Evolutionary conservation across 306 rosid species (phyloP).

Genomic region (Begonia masoniana): DNA sequence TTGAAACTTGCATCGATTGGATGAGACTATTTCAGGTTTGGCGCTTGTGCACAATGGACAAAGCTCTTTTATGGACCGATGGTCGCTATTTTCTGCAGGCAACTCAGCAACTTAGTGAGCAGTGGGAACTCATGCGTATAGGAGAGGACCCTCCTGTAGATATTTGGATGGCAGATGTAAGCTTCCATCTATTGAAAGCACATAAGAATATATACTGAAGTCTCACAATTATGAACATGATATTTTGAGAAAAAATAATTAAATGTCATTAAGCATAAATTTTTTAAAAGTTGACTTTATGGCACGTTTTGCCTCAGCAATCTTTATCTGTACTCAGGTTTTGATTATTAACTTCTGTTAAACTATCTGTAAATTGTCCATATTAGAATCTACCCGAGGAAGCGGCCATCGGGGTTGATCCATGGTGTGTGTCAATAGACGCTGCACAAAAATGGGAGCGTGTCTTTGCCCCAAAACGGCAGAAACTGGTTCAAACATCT

Average conservation of each 20-base stretch:
- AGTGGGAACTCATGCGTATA: constrained; percentile 91
- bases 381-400: constrained; percentile 54
- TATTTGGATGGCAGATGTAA: constrained; percentile 85
- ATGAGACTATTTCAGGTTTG: constrained; percentile 43
- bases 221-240: not conserved
- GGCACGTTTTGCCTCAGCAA: too few species aligned
- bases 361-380: constrained; percentile 8
- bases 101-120: constrained; percentile 57
- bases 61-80: constrained; percentile 91
- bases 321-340: too few species aligned
- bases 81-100: constrained; percentile 98
- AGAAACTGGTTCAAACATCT: constrained; percentile 71
- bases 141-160: constrained; percentile 94
- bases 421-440: constrained; percentile 86
- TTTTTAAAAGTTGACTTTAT: too few species aligned
- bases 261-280: not conserved
- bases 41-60: constrained; percentile 64
- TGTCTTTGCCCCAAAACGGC: constrained; percentile 50
- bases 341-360: not conserved
- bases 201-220: not conserved
- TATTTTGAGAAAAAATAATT: not conserved
- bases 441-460: constrained; percentile 78
- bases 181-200: constrained; percentile 14
- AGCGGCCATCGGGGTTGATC: constrained; percentile 77
- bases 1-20: not conserved